These are phyloP conservation scores for Pseudogymnoascus pannorum DNA, from an alignment of 2,329 filamentous ascomycete genomes.

Conservation along the genomic window DNA sequence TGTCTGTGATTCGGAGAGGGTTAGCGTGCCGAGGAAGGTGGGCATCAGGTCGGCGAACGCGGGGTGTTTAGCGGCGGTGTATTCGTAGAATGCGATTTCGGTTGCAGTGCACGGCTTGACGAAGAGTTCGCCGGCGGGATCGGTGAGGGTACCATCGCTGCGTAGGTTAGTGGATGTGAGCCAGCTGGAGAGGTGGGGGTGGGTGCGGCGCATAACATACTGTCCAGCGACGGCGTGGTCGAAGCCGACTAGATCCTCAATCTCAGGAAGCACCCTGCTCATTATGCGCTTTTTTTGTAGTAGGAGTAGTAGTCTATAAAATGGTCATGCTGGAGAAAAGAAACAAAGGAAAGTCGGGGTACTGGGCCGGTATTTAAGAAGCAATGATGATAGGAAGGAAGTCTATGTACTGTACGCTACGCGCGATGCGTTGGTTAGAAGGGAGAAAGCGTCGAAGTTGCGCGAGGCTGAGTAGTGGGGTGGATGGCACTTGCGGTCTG, in stretches of 20 bases:
- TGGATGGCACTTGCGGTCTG: not conserved
- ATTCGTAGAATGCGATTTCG: slow-evolving; percentile 88
- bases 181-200: slow-evolving; percentile 10
- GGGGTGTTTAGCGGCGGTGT: slow-evolving; percentile 52
- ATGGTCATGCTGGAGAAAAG: slow-evolving; percentile 26
- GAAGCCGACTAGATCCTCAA: slow-evolving; percentile 59
- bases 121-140: slow-evolving; percentile 74
- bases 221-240: slow-evolving; percentile 76
- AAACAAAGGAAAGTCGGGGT: slow-evolving; percentile 5
- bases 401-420: slow-evolving; percentile 9
- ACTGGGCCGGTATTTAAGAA: slow-evolving; percentile 1
- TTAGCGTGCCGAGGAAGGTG: slow-evolving; percentile 71
- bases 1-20: slow-evolving; percentile 51
- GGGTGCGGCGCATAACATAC: slow-evolving; percentile 44
- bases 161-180: not conserved
- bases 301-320: slow-evolving; percentile 23
- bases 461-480: slow-evolving; percentile 10
- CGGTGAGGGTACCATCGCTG: slow-evolving; percentile 86
- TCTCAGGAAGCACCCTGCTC: slow-evolving; percentile 43
- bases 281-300: slow-evolving; percentile 27
- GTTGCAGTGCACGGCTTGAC: slow-evolving; percentile 86
- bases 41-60: slow-evolving; percentile 78
- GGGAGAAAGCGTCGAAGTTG: not conserved
- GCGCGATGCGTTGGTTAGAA: slow-evolving; percentile 1
- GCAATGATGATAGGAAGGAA: slow-evolving; percentile 1